phyloP scores from a whole-genome alignment of 2,329 filamentous ascomycete species.

The Pseudohalonectria lignicola region DNA sequence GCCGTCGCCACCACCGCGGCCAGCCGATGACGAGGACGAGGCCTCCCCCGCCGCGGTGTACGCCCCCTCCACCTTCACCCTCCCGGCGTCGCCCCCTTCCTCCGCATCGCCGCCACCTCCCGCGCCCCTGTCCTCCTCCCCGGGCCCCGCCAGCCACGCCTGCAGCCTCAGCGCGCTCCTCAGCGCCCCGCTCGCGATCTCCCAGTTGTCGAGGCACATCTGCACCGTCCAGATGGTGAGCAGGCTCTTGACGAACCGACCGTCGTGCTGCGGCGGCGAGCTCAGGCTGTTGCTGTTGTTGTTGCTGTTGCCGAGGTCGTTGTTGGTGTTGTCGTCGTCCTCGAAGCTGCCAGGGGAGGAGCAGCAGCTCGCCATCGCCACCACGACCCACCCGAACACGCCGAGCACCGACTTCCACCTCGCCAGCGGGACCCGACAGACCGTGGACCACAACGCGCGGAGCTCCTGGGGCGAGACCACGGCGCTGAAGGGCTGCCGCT shows the following conservation, averaged over 20 bases:
- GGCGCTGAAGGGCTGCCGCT: constrained; percentile 27
- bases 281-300: too few species aligned
- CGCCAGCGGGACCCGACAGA: constrained; percentile 33
- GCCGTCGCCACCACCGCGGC: not conserved
- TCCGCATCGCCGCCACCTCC: not conserved
- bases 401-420: constrained; percentile 35
- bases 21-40: not conserved
- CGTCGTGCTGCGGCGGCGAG: constrained; percentile 22
- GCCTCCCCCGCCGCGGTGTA: constrained; percentile 1
- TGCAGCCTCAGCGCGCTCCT: constrained; percentile 26
- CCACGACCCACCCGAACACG: constrained; percentile 35
- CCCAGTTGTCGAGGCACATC: constrained; percentile 37
- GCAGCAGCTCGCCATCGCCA: constrained; percentile 29
- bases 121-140: not conserved
- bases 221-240: constrained; percentile 30
- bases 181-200: constrained; percentile 25
- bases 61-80: constrained; percentile 1
- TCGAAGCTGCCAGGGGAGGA: too few species aligned
- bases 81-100: not conserved
- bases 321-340: too few species aligned
- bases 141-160: constrained; percentile 23
- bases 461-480: constrained; percentile 28
- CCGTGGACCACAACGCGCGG: constrained; percentile 30
- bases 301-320: too few species aligned
- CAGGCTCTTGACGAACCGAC: constrained; percentile 34